Conservation (phyloP, 371 early-diverging fungal species). For the Mortierella sp. region DNA sequence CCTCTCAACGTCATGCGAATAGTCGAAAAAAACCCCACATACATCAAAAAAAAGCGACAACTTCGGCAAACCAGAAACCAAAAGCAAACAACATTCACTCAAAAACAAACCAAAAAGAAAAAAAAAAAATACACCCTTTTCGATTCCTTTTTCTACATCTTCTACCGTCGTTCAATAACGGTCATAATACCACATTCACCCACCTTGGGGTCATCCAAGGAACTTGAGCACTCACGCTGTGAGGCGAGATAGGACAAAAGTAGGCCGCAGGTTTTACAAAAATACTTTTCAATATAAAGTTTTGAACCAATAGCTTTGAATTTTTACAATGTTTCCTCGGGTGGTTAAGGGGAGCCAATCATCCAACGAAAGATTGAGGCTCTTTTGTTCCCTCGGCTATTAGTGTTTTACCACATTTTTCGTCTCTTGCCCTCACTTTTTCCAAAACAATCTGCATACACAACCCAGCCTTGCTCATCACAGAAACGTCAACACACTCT, state of each 20-base stretch:
- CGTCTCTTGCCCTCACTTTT: background rate
- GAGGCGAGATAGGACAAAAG: no score
- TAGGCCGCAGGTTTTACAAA: no score
- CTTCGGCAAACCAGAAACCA: no score
- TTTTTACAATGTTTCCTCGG: no score
- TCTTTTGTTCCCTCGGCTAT: background rate
- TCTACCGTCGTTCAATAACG: constrained; percentile 3
- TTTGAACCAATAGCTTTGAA: no score
- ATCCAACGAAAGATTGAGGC: background rate
- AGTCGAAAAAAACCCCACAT: background rate
- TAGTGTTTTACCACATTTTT: background rate
- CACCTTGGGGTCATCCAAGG: background rate
- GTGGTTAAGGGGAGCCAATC: background rate
- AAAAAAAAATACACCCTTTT: no score
- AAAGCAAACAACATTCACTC: constrained; percentile 28
- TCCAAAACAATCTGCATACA: background rate
- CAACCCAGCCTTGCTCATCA: background rate
- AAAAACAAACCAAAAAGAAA: constrained; percentile 12
- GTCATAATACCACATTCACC: background rate
- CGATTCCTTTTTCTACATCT: background rate
- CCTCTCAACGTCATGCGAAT: background rate
- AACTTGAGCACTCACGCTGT: background rate
- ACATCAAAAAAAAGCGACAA: constrained; percentile 27
- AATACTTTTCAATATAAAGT: background rate
- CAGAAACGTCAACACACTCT: background rate